phyloP scores from a whole-genome alignment of 2,329 filamentous ascomycete species.

The Fusarium tupiense region DNA sequence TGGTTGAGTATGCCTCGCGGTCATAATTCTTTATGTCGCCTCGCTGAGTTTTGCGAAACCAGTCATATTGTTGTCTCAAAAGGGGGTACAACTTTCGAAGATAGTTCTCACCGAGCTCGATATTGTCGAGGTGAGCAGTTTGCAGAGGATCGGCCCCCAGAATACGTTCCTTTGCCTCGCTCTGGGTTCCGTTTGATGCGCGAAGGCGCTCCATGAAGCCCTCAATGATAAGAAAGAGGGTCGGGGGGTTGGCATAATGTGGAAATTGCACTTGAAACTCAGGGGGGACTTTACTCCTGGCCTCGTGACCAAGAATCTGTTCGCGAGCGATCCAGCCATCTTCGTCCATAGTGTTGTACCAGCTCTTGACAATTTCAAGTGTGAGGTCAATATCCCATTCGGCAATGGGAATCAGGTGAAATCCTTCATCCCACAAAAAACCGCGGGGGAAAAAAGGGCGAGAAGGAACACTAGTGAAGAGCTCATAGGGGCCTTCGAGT shows the following conservation, averaged over 20 bases:
- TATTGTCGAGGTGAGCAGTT: slow-evolving; percentile 73
- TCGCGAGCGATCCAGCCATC: slow-evolving; percentile 98
- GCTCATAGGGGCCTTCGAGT: slow-evolving; percentile 83
- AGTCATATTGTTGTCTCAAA: slow-evolving; percentile 88
- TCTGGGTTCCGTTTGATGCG: slow-evolving; percentile 59
- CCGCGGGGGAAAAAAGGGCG: slow-evolving; percentile 95
- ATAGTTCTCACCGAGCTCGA: slow-evolving; percentile 74
- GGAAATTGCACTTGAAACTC: slow-evolving; percentile 98
- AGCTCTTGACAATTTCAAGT: slow-evolving; percentile 88
- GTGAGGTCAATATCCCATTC: slow-evolving; percentile 95
- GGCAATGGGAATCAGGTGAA: slow-evolving; percentile 88
- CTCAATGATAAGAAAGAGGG: slow-evolving; percentile 89
- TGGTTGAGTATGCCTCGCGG: slow-evolving; percentile 85
- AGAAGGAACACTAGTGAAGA: slow-evolving; percentile 92
- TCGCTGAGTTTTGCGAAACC: slow-evolving; percentile 92
- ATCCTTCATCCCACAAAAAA: slow-evolving; percentile 98
- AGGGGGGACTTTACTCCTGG: slow-evolving; percentile 89
- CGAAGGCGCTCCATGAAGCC: slow-evolving; percentile 83
- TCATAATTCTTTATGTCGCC: slow-evolving; percentile 94
- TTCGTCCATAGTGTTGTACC: slow-evolving; percentile 95
- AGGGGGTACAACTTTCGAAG: slow-evolving; percentile 84
- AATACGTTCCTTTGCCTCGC: slow-evolving; percentile 55
- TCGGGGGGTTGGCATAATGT: slow-evolving; percentile 96
- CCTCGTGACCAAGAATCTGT: slow-evolving; percentile 91
- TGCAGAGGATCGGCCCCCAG: slow-evolving; percentile 60